phyloP scores from a whole-genome alignment of 2,329 filamentous ascomycete species.

The Pseudopithomyces chartarum region DNA sequence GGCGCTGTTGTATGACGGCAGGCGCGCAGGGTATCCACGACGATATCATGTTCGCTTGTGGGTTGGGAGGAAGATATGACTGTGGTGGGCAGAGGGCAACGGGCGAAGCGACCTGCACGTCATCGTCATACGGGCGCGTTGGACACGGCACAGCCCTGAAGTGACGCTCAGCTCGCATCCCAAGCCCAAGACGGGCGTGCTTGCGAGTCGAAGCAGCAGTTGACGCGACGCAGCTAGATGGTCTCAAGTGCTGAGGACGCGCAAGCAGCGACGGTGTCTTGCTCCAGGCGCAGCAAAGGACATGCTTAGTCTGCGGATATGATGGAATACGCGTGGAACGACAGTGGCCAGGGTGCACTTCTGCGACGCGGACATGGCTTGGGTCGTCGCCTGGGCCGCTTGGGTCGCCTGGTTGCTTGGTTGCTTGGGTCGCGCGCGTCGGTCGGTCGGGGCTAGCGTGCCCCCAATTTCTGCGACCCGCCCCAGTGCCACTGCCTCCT shows the following conservation, averaged over 20 bases:
- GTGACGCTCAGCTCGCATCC: slow-evolving; percentile 9
- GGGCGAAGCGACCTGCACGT: slow-evolving; percentile 18
- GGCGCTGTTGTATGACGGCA: neutral
- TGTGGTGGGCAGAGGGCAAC: neutral
- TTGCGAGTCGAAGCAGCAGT: neutral
- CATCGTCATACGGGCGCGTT: slow-evolving; percentile 20
- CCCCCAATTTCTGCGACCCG: slow-evolving; percentile 1
- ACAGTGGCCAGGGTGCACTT: neutral
- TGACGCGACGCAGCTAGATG: neutral
- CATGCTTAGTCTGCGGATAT: neutral
- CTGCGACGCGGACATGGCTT: slow-evolving; percentile 1
- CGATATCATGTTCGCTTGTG: no score
- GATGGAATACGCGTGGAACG: neutral
- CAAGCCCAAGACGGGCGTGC: neutral
- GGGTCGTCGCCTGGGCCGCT: neutral
- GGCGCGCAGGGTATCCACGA: no score
- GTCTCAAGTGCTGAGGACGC: neutral
- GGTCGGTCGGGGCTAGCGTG: neutral
- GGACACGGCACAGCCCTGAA: slow-evolving; percentile 9
- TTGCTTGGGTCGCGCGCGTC: no score
- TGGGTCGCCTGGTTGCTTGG: neutral
- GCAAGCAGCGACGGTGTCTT: neutral
- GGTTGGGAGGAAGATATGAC: no score
- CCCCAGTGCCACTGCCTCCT: neutral
- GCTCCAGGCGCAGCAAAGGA: neutral